Base-by-base conservation (phyloP, 768 basidiomycete genomes). In the Boletus sp. region DNA sequence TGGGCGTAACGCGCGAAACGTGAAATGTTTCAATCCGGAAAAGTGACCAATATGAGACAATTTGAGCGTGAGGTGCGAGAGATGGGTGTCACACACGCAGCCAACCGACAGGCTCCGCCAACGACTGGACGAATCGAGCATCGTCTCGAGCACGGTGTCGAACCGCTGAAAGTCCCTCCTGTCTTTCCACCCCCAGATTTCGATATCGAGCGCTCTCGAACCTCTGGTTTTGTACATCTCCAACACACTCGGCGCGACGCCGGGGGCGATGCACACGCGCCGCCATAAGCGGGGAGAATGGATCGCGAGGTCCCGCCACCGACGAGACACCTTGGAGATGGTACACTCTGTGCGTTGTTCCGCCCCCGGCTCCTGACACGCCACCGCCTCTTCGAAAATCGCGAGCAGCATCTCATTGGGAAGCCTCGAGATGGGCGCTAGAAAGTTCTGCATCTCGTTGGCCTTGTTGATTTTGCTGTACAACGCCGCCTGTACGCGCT, bases 301-400 rank as follows among this genome's bases (percentile, higher is more conserved):
- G 27, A 72, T 52, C 15, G 63, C 63, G n/a, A 70, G 56, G 32
- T 61, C 53, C 55, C 71, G 64, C 69, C 71, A 72, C 34, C 68
- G 61, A 38, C 62, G 71, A 23, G 67, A 71, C 11, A 72, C 71
- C 25, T 60, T 60, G 44, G 71, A 64, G 15, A 72, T 59, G 43
- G 49, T 51, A 4, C 56, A 68, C 40, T 70, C 68, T 15, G 53
- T 53, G 33, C 63, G 60, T 39, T 49, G 54, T 29, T 55, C 64
- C 5, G 41, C 58, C 25, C 56, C 46, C 1, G 62, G 42, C 32
- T 70, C 60, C 34, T 72, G 65, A 29, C 58, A 63, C 0, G 43
- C 55, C 14, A 71, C 67, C 8, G 64, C 66, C 44, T 70, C 70
- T 41, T 72, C 66, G 14, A 70, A 70, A 25, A 70, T 66, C 9